phyloP scores from a whole-genome alignment of 2,329 filamentous ascomycete species.

The Penicillium sp. region DNA sequence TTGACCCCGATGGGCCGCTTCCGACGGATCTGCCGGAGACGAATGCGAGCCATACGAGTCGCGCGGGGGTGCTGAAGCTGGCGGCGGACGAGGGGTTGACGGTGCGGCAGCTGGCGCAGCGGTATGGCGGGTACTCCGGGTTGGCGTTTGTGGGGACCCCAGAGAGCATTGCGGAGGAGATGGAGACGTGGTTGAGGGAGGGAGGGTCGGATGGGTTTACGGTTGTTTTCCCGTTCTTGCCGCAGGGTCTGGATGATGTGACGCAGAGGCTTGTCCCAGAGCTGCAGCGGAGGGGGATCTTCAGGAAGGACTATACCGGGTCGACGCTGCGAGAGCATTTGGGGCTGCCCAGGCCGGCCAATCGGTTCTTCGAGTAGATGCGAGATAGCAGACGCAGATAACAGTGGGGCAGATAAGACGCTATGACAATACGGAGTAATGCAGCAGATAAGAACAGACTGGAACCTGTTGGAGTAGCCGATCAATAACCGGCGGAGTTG shows the following conservation, averaged over 20 bases:
- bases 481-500: neutral
- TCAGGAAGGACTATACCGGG: conserved; percentile 58
- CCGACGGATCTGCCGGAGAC: conserved; percentile 58
- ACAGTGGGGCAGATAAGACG: neutral
- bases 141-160: conserved; percentile 59
- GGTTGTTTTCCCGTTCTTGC: conserved; percentile 55
- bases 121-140: conserved; percentile 56
- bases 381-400: neutral
- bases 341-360: conserved; percentile 55
- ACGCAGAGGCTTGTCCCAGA: conserved; percentile 55
- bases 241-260: conserved; percentile 58
- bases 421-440: neutral
- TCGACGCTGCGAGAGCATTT: conserved; percentile 60
- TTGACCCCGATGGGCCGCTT: conserved; percentile 57
- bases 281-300: conserved; percentile 57
- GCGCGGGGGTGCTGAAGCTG: conserved; percentile 52
- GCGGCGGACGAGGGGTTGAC: conserved; percentile 54
- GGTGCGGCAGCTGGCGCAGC: conserved; percentile 57
- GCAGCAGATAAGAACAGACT: neutral
- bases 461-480: neutral
- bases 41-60: conserved; percentile 58
- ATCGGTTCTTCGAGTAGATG: conserved; percentile 40
- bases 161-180: conserved; percentile 55
- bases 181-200: conserved; percentile 54
- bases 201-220: conserved; percentile 60